These are phyloP conservation scores for Backusella mclennaniae DNA, from an alignment of 192 early-diverging fungal species.

Conservation along the genomic window DNA sequence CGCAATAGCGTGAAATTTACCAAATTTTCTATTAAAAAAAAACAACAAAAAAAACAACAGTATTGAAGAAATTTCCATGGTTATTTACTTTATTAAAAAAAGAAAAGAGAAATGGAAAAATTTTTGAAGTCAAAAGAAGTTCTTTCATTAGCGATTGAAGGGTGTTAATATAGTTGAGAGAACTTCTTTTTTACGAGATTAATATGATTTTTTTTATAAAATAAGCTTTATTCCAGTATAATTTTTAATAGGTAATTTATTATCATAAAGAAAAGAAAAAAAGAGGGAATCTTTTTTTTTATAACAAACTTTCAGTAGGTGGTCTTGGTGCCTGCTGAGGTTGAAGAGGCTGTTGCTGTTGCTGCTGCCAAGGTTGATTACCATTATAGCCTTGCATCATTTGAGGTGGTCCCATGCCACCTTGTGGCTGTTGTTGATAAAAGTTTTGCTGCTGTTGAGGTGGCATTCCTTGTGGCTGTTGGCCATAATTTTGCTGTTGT, in stretches of 20 bases:
- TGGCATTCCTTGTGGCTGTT: neutral
- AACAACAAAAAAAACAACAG: too few relatives aligned
- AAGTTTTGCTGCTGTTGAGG: neutral
- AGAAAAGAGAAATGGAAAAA: too few relatives aligned
- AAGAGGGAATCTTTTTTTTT: neutral
- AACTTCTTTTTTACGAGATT: too few relatives aligned
- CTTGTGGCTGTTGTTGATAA: neutral
- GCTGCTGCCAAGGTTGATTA: neutral
- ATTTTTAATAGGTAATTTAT: neutral
- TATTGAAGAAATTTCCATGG: too few relatives aligned
- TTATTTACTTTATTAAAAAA: too few relatives aligned
- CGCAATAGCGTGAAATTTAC: too few relatives aligned
- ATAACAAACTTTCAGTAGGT: neutral
- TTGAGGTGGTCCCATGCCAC: neutral
- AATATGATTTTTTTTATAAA: neutral
- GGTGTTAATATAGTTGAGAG: too few relatives aligned
- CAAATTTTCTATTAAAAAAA: too few relatives aligned
- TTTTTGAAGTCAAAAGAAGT: too few relatives aligned
- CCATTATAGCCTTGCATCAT: constrained; percentile 6
- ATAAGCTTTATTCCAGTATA: neutral
- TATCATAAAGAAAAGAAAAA: neutral
- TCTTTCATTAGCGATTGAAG: too few relatives aligned
- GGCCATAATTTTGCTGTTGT: neutral
- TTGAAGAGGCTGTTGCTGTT: neutral
- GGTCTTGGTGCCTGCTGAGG: neutral